These are phyloP conservation scores for Cytospora piceicola DNA, from an alignment of 2,329 filamentous ascomycete species.

Conservation along the genomic window DNA sequence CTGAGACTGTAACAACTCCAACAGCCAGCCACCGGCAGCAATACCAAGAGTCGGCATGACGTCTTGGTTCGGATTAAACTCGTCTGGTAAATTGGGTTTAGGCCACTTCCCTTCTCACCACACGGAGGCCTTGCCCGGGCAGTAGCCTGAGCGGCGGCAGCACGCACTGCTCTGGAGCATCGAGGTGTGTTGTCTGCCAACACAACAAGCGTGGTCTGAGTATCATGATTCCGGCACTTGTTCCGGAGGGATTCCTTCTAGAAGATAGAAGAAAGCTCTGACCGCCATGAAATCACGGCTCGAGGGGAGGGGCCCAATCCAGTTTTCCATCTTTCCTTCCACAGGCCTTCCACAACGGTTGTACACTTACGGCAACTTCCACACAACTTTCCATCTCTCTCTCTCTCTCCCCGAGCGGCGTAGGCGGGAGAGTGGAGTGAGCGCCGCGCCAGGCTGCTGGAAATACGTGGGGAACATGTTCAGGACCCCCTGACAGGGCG, in stretches of 20 bases:
- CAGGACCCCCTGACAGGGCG: constrained; percentile 12
- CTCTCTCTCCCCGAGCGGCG: neutral
- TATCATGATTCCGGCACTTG: neutral
- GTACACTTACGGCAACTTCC: no score
- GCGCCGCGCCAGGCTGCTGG: constrained; percentile 6
- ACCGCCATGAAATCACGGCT: constrained; percentile 14
- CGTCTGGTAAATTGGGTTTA: neutral
- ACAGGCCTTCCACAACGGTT: neutral
- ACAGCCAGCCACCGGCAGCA: neutral
- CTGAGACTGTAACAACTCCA: neutral
- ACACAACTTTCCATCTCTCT: no score
- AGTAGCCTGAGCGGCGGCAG: neutral
- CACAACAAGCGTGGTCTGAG: neutral
- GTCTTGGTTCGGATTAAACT: neutral
- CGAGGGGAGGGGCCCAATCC: neutral
- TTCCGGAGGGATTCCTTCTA: constrained; percentile 7
- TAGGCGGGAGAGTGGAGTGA: neutral
- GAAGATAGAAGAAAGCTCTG: constrained; percentile 25
- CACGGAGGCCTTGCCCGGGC: neutral
- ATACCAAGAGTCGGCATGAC: neutral
- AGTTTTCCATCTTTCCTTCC: neutral
- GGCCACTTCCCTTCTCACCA: neutral
- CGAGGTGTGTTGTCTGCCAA: neutral
- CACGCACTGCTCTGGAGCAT: neutral
- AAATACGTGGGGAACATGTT: constrained; percentile 22